phyloP scores from a whole-genome alignment of 2,329 filamentous ascomycete genomes.

The Orbilia brochopaga region DNA sequence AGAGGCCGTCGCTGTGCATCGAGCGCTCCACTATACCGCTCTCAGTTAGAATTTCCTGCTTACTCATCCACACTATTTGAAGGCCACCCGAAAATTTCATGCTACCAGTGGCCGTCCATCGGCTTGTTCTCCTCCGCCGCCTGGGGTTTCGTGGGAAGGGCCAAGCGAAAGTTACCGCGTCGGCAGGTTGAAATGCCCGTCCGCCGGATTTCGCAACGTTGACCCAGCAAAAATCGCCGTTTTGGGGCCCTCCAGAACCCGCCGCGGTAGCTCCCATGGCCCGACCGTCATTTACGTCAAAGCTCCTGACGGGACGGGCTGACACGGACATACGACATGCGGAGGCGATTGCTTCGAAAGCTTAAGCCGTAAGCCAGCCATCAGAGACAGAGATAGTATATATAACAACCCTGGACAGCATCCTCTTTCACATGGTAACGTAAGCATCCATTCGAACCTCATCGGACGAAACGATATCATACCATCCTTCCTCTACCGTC shows the following conservation, averaged over 20 bases:
- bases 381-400: neutral
- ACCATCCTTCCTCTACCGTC: neutral
- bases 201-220: neutral
- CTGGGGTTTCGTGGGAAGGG: neutral
- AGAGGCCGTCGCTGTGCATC: neutral
- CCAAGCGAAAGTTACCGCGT: constrained; percentile 7
- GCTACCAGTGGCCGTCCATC: neutral
- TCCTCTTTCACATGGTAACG: constrained; percentile 2
- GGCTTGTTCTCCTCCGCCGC: neutral
- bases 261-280: neutral
- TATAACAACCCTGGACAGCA: neutral
- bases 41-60: neutral
- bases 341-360: neutral
- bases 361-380: too few species aligned
- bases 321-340: neutral
- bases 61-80: neutral
- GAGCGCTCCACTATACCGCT: neutral
- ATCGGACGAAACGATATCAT: neutral
- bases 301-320: neutral
- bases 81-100: neutral
- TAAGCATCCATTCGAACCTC: constrained; percentile 1
- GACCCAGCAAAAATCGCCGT: constrained; percentile 1
- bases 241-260: neutral
- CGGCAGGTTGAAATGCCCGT: constrained; percentile 5
- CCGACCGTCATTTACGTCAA: neutral